phyloP scores from a whole-genome alignment of 2,329 filamentous ascomycete species.

The Sordariomycetes sp. region DNA sequence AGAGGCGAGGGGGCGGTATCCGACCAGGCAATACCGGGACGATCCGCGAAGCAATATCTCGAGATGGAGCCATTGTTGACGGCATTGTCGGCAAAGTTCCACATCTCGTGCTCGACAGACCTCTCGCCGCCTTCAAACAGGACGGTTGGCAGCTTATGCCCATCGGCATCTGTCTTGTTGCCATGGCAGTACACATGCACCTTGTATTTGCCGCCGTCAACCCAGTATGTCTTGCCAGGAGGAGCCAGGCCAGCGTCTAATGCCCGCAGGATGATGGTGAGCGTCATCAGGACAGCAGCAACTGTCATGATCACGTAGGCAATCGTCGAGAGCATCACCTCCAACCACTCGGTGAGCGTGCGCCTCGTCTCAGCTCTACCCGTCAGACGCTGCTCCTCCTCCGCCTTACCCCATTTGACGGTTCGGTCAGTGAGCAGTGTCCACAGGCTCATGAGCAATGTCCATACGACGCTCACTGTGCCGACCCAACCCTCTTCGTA shows the following conservation, averaged over 20 bases:
- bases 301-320: conserved; percentile 60
- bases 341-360: conserved; percentile 74
- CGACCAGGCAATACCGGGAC: conserved; percentile 77
- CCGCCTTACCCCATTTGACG: conserved; percentile 83
- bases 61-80: conserved; percentile 72
- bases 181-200: conserved; percentile 78
- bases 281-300: conserved; percentile 66
- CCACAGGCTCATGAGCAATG: conserved; percentile 70
- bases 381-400: conserved; percentile 88
- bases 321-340: conserved; percentile 66
- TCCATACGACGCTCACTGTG: conserved; percentile 76
- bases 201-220: conserved; percentile 77
- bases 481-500: conserved; percentile 87
- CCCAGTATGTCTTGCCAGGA: conserved; percentile 67
- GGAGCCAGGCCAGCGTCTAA: conserved; percentile 66
- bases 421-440: conserved; percentile 69
- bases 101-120: conserved; percentile 70
- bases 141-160: conserved; percentile 60
- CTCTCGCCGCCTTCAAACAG: conserved; percentile 77
- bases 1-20: conserved; percentile 92
- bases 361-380: conserved; percentile 80
- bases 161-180: conserved; percentile 50
- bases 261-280: conserved; percentile 69
- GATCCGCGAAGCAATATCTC: conserved; percentile 92
- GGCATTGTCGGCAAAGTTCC: conserved; percentile 68